Evolutionary conservation across 140 eudicot species (phyloP).

Genomic region (Stevia rebaudiana): DNA sequence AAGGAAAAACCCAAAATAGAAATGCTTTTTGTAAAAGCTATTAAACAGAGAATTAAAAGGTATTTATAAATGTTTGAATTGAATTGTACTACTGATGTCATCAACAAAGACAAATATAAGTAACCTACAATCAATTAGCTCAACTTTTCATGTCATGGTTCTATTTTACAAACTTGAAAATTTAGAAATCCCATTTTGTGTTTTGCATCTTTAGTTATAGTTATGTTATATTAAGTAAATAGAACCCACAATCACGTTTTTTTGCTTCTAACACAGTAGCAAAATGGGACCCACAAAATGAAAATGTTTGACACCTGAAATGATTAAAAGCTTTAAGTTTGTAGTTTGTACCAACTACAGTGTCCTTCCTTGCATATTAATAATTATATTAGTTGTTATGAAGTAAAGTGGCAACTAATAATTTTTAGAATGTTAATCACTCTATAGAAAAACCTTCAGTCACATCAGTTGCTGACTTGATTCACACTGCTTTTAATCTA

Average conservation of each 20-base stretch:
- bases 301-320: neutral
- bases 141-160: neutral
- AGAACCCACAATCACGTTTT: neutral
- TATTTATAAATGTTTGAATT: slow-evolving; percentile 15
- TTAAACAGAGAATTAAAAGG: slow-evolving; percentile 11
- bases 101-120: slow-evolving; percentile 17
- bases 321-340: neutral
- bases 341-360: neutral
- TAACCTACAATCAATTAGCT: neutral
- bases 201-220: neutral
- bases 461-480: slow-evolving; percentile 8
- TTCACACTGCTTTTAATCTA: slow-evolving; percentile 6
- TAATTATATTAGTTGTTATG: neutral
- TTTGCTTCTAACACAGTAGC: slow-evolving; percentile 4
- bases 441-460: neutral
- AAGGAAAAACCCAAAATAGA: slow-evolving; percentile 2
- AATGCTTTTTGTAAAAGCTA: slow-evolving; percentile 16
- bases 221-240: slow-evolving; percentile 2
- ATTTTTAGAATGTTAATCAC: slow-evolving; percentile 10
- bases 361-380: neutral
- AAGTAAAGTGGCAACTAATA: neutral
- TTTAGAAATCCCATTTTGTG: neutral
- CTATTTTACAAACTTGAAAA: slow-evolving; percentile 4
- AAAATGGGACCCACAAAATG: slow-evolving; percentile 11
- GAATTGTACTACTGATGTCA: slow-evolving; percentile 22